A percentile compares a stretch with the other conserved stretches of the same genome.
Evolutionary conservation across 306 rosid genomes (phyloP).

Genomic region (Sicyos edulis): DNA sequence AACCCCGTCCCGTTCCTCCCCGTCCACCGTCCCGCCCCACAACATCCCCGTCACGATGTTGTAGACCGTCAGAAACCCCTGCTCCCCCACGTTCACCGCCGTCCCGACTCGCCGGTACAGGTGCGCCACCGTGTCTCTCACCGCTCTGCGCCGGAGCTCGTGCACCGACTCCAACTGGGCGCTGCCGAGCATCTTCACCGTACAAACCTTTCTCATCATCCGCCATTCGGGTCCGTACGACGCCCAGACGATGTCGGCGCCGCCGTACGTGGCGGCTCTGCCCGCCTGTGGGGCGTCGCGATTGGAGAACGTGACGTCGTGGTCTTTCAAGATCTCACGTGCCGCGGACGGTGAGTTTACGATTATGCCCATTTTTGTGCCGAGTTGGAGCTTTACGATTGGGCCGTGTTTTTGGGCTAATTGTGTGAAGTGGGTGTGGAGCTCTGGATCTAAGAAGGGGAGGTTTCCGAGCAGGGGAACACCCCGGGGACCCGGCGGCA

Average conservation of each 20-base stretch:
- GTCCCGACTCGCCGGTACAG: slow-evolving; percentile 34
- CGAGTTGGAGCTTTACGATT: slow-evolving; percentile 57
- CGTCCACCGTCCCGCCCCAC: slow-evolving; percentile 68
- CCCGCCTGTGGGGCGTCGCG: slow-evolving; percentile 58
- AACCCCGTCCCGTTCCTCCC: slow-evolving; percentile 6
- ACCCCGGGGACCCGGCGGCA: slow-evolving; percentile 65
- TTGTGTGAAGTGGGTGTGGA: slow-evolving; percentile 52
- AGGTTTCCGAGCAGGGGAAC: slow-evolving; percentile 67
- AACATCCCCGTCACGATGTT: slow-evolving; percentile 57
- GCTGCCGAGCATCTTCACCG: slow-evolving; percentile 59
- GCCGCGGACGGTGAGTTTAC: slow-evolving; percentile 44
- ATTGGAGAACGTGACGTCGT: slow-evolving; percentile 61
- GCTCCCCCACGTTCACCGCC: slow-evolving; percentile 44
- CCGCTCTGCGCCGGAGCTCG: slow-evolving; percentile 44
- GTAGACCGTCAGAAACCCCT: slow-evolving; percentile 44
- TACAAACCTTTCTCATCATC: slow-evolving; percentile 63
- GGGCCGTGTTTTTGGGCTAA: slow-evolving; percentile 39
- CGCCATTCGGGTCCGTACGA: slow-evolving; percentile 79
- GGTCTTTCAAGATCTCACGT: slow-evolving; percentile 50
- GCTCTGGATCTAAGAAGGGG: slow-evolving; percentile 58
- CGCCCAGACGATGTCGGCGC: slow-evolving; percentile 49
- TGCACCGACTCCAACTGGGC: slow-evolving; percentile 47
- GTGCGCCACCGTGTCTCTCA: slow-evolving; percentile 35
- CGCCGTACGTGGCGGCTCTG: slow-evolving; percentile 33
- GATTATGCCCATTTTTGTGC: slow-evolving; percentile 40